Conservation (phyloP, 108 stramenopile genomes). For the Pseudonitzschia multistriata region DNA sequence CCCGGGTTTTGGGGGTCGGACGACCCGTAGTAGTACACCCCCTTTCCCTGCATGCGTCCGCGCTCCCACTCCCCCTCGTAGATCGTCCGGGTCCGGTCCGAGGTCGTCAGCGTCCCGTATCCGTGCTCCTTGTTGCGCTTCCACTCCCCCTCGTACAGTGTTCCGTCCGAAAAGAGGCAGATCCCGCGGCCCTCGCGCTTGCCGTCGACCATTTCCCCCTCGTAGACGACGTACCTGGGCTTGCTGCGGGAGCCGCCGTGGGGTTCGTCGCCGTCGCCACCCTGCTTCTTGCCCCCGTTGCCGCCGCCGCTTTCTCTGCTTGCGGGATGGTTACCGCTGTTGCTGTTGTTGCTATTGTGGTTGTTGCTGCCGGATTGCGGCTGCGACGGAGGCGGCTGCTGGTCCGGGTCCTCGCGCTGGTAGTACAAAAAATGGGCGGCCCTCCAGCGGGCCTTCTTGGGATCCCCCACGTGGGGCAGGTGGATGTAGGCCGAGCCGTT, state of each 20-base stretch:
- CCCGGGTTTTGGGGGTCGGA: slow-evolving; percentile 9
- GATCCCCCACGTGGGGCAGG: slow-evolving; percentile 66
- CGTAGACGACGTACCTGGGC: slow-evolving; percentile 73
- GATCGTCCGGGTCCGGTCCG: slow-evolving; percentile 70
- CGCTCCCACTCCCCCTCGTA: slow-evolving; percentile 87
- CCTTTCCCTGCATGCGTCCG: slow-evolving; percentile 80
- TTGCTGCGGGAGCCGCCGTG: not conserved
- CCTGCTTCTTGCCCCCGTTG: not conserved
- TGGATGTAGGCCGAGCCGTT: slow-evolving; percentile 17
- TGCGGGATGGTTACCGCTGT: not conserved
- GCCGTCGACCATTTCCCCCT: slow-evolving; percentile 78
- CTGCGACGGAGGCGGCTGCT: not conserved
- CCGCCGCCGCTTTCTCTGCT: not conserved
- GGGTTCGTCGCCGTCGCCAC: not conserved
- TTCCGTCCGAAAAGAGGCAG: slow-evolving; percentile 74
- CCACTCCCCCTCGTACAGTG: slow-evolving; percentile 89
- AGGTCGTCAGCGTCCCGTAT: slow-evolving; percentile 66
- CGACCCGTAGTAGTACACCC: slow-evolving; percentile 70
- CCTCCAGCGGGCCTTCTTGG: slow-evolving; percentile 72
- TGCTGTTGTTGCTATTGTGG: slow-evolving; percentile 3
- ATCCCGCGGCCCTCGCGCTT: slow-evolving; percentile 79
- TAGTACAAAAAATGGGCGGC: slow-evolving; percentile 84
- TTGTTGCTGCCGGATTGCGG: not conserved
- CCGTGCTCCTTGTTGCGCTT: slow-evolving; percentile 86
- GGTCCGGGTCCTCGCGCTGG: slow-evolving; percentile 49